Evolutionary conservation across 2,329 filamentous ascomycete species (phyloP).

Genomic region (Diaporthe citrichinensis): DNA sequence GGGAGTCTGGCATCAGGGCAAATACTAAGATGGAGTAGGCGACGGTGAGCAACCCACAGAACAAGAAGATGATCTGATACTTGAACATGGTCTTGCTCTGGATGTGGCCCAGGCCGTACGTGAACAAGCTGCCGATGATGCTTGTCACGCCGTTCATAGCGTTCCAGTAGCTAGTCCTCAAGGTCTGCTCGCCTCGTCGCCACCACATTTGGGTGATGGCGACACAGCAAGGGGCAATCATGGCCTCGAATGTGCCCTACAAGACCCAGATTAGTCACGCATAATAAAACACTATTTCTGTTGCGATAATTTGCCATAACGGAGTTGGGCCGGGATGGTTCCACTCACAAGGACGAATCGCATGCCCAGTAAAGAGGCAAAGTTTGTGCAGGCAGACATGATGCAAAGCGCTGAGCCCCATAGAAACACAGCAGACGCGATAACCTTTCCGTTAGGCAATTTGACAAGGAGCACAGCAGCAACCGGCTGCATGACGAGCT

Average conservation of each 20-base stretch:
- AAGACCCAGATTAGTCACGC: neutral
- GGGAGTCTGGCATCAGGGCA: slow-evolving; percentile 74
- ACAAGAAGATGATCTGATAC: slow-evolving; percentile 68
- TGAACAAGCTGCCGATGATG: slow-evolving; percentile 68
- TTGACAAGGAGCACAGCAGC: slow-evolving; percentile 67
- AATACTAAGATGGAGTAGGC: slow-evolving; percentile 65
- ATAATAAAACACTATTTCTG: neutral
- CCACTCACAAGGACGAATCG: slow-evolving; percentile 59
- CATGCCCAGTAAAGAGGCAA: slow-evolving; percentile 59
- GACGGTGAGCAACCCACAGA: slow-evolving; percentile 66
- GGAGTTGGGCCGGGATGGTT: too few species aligned
- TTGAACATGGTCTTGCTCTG: slow-evolving; percentile 57
- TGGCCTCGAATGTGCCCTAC: slow-evolving; percentile 56
- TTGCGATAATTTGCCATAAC: too few species aligned
- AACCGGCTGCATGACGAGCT: slow-evolving; percentile 70
- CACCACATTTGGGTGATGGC: slow-evolving; percentile 70
- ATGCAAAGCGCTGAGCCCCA: slow-evolving; percentile 67
- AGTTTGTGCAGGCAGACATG: slow-evolving; percentile 66
- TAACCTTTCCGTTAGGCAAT: slow-evolving; percentile 67
- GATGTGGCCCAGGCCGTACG: slow-evolving; percentile 66
- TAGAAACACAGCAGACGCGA: slow-evolving; percentile 63
- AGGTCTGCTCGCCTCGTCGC: slow-evolving; percentile 64
- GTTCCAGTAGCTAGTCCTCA: slow-evolving; percentile 66
- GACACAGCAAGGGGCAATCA: slow-evolving; percentile 65
- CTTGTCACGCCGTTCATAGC: slow-evolving; percentile 69